Evolutionary conservation across 192 early-diverging fungal species (phyloP).

Genomic region (Coemansia sp.): DNA sequence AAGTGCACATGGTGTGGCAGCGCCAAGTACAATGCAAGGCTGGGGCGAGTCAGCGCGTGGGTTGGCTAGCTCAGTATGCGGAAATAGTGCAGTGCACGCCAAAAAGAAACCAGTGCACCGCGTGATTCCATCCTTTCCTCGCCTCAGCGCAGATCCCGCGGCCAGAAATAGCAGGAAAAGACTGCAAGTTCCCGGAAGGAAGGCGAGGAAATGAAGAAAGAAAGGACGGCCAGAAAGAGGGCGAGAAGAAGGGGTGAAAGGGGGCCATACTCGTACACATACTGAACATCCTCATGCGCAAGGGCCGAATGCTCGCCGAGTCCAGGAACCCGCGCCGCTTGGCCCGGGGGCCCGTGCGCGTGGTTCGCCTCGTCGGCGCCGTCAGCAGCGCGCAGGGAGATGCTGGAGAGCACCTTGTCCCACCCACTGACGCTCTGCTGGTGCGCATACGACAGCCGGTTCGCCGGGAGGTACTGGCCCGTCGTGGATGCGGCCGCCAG

Average conservation of each 20-base stretch:
- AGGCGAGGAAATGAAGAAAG: background rate
- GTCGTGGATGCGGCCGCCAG: slow-evolving; percentile 18
- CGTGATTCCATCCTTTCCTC: too few species aligned
- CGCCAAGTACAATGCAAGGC: background rate
- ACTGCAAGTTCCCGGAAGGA: background rate
- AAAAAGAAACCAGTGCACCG: too few species aligned
- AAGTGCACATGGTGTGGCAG: background rate
- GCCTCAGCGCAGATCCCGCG: too few species aligned
- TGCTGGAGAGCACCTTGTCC: slow-evolving; percentile 38
- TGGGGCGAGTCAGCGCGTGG: background rate
- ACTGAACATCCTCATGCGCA: slow-evolving; percentile 46
- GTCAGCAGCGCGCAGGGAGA: slow-evolving; percentile 29
- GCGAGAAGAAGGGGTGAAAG: background rate
- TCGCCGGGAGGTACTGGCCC: slow-evolving; percentile 18
- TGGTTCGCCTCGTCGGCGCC: slow-evolving; percentile 13
- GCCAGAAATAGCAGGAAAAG: background rate
- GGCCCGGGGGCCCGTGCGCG: background rate
- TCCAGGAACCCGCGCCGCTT: slow-evolving; percentile 19
- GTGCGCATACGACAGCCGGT: slow-evolving; percentile 44
- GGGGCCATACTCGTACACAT: slow-evolving; percentile 46
- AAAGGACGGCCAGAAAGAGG: background rate
- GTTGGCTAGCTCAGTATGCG: too few species aligned
- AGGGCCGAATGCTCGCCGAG: slow-evolving; percentile 33
- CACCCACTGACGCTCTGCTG: slow-evolving; percentile 40
- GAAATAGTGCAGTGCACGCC: too few species aligned